Percentiles rank a stretch among this genome's conserved stretches.
phyloP scores from a whole-genome alignment of 1,139 yeast genomes.

The Saccharomyces hybrid region DNA sequence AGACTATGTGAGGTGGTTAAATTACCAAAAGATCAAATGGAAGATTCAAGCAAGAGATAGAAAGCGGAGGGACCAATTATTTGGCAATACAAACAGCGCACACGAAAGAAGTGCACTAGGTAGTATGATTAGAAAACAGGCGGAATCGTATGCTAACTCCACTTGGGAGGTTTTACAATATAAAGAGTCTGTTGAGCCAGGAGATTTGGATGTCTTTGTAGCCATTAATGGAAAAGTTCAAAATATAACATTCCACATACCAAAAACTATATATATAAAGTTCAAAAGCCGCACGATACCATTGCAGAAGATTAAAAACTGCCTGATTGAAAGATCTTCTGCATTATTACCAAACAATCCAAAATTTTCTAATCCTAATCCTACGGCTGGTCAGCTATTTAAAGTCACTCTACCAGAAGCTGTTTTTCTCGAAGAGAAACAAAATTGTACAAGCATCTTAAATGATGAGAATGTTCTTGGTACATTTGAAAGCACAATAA shows the following conservation, averaged over 20 bases:
- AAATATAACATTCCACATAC: slow-evolving; percentile 62
- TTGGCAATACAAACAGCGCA: slow-evolving; percentile 56
- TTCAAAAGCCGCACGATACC: slow-evolving; percentile 48
- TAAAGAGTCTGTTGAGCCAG: slow-evolving; percentile 52
- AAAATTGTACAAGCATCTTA: slow-evolving; percentile 55
- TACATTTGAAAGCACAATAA: slow-evolving; percentile 68
- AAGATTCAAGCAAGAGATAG: slow-evolving; percentile 61
- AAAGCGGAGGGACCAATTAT: slow-evolving; percentile 63
- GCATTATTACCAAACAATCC: slow-evolving; percentile 68
- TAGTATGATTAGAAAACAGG: slow-evolving; percentile 64
- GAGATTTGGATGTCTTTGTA: slow-evolving; percentile 68
- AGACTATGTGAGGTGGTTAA: slow-evolving; percentile 71
- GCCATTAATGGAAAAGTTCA: slow-evolving; percentile 68
- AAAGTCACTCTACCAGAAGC: slow-evolving; percentile 63
- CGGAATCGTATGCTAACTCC: slow-evolving; percentile 66
- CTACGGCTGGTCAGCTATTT: slow-evolving; percentile 47
- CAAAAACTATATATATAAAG: slow-evolving; percentile 63
- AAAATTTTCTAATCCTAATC: slow-evolving; percentile 8
- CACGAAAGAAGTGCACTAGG: slow-evolving; percentile 50
- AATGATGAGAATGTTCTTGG: slow-evolving; percentile 60
- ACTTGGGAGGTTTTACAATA: slow-evolving; percentile 85
- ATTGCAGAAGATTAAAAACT: slow-evolving; percentile 41
- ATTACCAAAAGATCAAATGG: slow-evolving; percentile 84
- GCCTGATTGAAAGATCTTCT: slow-evolving; percentile 52
- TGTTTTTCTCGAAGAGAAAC: slow-evolving; percentile 47